These are phyloP conservation scores for Phoma herbarum DNA, from an alignment of 2,329 filamentous ascomycete species.

Conservation along the genomic window DNA sequence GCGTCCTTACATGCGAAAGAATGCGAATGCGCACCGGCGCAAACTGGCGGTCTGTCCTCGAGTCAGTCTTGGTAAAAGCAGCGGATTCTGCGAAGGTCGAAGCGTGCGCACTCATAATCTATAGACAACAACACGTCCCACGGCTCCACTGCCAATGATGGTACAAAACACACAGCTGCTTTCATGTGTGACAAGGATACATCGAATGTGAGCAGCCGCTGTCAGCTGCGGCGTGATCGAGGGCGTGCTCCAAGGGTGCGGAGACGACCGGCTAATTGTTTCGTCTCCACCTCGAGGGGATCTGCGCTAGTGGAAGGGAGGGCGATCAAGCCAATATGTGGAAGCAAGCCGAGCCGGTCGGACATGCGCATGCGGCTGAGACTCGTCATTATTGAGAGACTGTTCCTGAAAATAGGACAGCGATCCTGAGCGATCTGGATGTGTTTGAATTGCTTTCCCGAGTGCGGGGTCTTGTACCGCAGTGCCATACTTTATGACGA, in stretches of 20 bases:
- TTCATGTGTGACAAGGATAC: slow-evolving; percentile 3
- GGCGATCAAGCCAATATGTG: slow-evolving; percentile 6
- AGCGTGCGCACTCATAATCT: background rate
- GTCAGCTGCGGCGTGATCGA: slow-evolving; percentile 16
- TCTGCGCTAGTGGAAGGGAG: slow-evolving; percentile 9
- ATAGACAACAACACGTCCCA: background rate
- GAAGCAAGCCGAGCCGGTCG: slow-evolving; percentile 8
- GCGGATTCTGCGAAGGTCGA: slow-evolving; percentile 5
- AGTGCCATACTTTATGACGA: slow-evolving; percentile 1
- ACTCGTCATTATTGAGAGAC: background rate
- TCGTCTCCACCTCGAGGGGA: slow-evolving; percentile 20
- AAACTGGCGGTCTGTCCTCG: slow-evolving; percentile 6
- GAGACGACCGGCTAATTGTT: slow-evolving; percentile 20
- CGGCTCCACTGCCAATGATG: background rate
- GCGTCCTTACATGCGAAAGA: slow-evolving; percentile 9
- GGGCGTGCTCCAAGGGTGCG: slow-evolving; percentile 11
- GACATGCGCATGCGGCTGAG: slow-evolving; percentile 13
- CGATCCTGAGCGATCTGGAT: background rate
- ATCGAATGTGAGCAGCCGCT: slow-evolving; percentile 10
- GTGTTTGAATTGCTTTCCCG: background rate
- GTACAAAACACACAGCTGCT: background rate
- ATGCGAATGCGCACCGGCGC: slow-evolving; percentile 4
- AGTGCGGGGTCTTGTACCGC: background rate
- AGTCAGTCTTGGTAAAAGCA: slow-evolving; percentile 15
- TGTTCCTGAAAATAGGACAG: background rate